Base-by-base conservation (phyloP, 2,329 filamentous ascomycete species). In the Teratosphaeriaceae sp. region DNA sequence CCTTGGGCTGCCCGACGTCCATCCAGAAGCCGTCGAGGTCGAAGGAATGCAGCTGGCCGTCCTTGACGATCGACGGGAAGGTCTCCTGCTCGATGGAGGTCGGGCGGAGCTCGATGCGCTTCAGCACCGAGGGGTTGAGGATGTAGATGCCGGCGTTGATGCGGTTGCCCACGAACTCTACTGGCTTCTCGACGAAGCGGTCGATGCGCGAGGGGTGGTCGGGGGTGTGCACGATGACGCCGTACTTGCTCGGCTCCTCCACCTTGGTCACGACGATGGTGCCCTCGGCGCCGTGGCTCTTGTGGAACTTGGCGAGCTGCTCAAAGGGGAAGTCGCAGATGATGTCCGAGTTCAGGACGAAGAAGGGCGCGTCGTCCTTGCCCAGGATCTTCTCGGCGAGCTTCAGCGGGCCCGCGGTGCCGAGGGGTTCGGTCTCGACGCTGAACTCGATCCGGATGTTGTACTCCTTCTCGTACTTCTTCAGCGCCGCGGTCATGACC, bases 81-180 rank as follows among this genome's bases (percentile, higher is more conserved):
- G 88, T 96, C 74, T 97, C 92, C 73, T 97, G 90, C 72, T 98
- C 90, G 64, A 97, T 98, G 5, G 88, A 95, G 39, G 90, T 97
- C 31, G 92, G 92, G 49, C 90, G 87, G 53, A 97, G 82, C 68
- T 97, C 90, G 61, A 98, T 97, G 65, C 90, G 85, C 55, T 82
- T 74, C 47, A 98, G 80, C 30, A 97, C 81, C 40, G 84, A 88
- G 38, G 89, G 88, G 76, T 96, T 97, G 61, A 97, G 77, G 60
- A 97, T 94, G 76, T 97, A 97, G 70, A 97, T 87, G 71, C 92
- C 92, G 56, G 90, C 92, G 61, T 97, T 97, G 78, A 97, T 97
- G 54, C 90, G 85, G 79, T 97, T 97, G 60, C 90, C 90, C 45
- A 97, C 90, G 64, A 96, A 97, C 72, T 97, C 88, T 64, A 97